Evolutionary conservation across 2,329 filamentous ascomycete species (phyloP).

Genomic region (Chrysosphaeria jannelii): DNA sequence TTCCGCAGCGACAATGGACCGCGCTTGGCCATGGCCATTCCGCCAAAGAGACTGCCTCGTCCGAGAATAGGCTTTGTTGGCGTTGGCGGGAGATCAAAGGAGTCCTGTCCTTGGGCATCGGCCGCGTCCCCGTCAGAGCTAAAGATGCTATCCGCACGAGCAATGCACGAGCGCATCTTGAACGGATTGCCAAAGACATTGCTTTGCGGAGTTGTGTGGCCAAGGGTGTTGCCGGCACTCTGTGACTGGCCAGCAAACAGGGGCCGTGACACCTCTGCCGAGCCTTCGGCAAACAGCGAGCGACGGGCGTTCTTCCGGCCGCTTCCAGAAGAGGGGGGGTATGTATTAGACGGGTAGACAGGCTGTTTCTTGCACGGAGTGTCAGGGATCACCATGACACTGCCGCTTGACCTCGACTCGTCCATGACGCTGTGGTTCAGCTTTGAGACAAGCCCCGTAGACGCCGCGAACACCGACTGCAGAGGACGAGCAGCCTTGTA

Average conservation of each 20-base stretch:
- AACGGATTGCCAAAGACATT: too few relatives aligned
- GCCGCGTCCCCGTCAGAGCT: conserved; percentile 48
- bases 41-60: conserved; percentile 6
- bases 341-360: conserved; percentile 36
- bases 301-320: conserved; percentile 26
- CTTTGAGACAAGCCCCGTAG: conserved; percentile 83
- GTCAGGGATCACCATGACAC: conserved; percentile 52
- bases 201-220: too few relatives aligned
- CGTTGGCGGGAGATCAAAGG: conserved; percentile 55
- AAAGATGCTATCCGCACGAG: conserved; percentile 36
- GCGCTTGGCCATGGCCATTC: too few relatives aligned
- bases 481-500: conserved; percentile 53
- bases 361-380: conserved; percentile 87
- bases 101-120: conserved; percentile 15
- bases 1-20: conserved; percentile 9
- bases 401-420: conserved; percentile 16
- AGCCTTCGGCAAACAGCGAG: too few relatives aligned
- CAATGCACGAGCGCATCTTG: conserved; percentile 17
- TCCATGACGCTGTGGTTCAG: conserved; percentile 63
- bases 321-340: conserved; percentile 26
- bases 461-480: conserved; percentile 71
- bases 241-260: too few relatives aligned
- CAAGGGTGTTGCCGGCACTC: too few relatives aligned
- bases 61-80: conserved; percentile 43
- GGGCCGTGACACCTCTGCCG: too few relatives aligned